Conservation (phyloP, 176 grass and related monocot genomes). For the barley (Hordeum vulgare) region MorexV3_pseudomolecules_assembly NC_058518.1:358676141-358676640, state of each 20-base stretch:
- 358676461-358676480: background rate
- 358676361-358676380: background rate
- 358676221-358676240: background rate
- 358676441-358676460: too few relatives aligned
- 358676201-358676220: background rate
- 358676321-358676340: background rate
- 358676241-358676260: background rate
- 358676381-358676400: too few relatives aligned
- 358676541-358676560: too few relatives aligned
- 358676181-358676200: background rate
- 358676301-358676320: background rate
- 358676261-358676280: background rate
- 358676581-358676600: background rate
- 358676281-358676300: background rate
- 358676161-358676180: background rate
- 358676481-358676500: background rate
- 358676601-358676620: background rate
- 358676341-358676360: background rate
- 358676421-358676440: too few relatives aligned
- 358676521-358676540: background rate
- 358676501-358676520: too few relatives aligned
- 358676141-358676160: slow-evolving; percentile 46
- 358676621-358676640: background rate
- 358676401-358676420: too few relatives aligned
- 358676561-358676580: background rate